Percentiles rank a stretch among this genome's conserved stretches.
Evolutionary conservation across 2,329 filamentous ascomycete species (phyloP).

Genomic region (Aspergillus neoniger): DNA sequence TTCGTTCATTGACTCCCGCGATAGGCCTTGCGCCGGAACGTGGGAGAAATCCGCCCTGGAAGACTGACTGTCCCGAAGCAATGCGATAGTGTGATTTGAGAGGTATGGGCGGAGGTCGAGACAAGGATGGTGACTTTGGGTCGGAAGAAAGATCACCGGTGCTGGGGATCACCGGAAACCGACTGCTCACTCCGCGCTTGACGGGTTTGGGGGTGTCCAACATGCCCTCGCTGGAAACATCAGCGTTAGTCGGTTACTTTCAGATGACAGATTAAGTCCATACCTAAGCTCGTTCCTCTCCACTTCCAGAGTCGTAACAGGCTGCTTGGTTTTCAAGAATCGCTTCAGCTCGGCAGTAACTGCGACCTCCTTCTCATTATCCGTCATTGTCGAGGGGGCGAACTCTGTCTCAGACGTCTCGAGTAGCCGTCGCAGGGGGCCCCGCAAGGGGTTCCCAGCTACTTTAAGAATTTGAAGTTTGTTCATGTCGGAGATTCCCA

Average conservation of each 20-base stretch:
- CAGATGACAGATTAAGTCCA: not conserved
- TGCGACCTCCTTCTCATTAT: conserved; percentile 62
- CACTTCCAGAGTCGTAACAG: conserved; percentile 40
- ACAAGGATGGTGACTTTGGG: conserved; percentile 66
- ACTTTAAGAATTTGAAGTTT: conserved; percentile 88
- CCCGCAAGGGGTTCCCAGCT: conserved; percentile 81
- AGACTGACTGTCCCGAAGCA: conserved; percentile 44
- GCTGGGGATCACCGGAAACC: conserved; percentile 60
- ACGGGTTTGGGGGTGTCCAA: conserved; percentile 75
- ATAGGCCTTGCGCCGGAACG: conserved; percentile 73
- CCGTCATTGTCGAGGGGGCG: conserved; percentile 54
- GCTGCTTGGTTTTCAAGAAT: conserved; percentile 54
- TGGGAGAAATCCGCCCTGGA: conserved; percentile 54
- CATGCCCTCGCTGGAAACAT: conserved; percentile 65
- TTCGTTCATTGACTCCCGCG: conserved; percentile 63
- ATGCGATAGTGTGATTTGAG: conserved; percentile 76
- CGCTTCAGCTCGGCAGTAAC: conserved; percentile 63
- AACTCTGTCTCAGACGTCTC: conserved; percentile 68
- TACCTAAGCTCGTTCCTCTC: conserved; percentile 52
- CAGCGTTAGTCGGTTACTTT: conserved; percentile 15
- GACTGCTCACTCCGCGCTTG: conserved; percentile 55
- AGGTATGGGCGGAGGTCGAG: conserved; percentile 74
- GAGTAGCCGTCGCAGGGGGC: conserved; percentile 71
- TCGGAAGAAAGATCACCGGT: conserved; percentile 65
- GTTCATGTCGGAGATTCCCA: conserved; percentile 84